Percentiles rank a stretch among this genome's conserved stretches.
These are phyloP conservation scores for Lachancea kluyveri DNA, from an alignment of 805 yeast genomes.

Conservation along the genomic window DNA sequence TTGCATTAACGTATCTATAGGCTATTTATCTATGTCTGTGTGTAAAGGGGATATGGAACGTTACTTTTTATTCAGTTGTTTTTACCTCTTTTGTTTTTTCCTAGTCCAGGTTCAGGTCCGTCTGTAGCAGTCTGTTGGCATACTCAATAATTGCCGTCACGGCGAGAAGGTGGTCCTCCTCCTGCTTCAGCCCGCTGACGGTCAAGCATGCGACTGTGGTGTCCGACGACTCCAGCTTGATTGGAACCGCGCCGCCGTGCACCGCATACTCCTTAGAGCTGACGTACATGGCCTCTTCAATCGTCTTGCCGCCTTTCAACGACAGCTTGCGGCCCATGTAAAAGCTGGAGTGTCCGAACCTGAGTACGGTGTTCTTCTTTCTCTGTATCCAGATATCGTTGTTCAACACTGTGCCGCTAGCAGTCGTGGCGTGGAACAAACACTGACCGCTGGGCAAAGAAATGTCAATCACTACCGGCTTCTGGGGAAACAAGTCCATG, in stretches of 20 bases:
- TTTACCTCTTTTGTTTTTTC: conserved; percentile 2
- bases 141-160: conserved; percentile 15
- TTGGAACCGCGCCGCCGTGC: conserved; percentile 55
- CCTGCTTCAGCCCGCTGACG: conserved; percentile 50
- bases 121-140: conserved; percentile 8
- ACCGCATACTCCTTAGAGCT: conserved; percentile 40
- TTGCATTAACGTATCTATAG: too few relatives aligned
- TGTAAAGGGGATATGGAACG: too few relatives aligned
- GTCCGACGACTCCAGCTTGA: conserved; percentile 31
- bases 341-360: conserved; percentile 44
- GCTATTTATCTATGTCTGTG: too few relatives aligned
- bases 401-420: conserved; percentile 37
- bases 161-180: conserved; percentile 48
- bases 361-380: conserved; percentile 42
- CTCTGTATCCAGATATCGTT: conserved; percentile 50
- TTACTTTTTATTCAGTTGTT: too few relatives aligned
- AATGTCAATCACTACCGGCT: conserved; percentile 43
- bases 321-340: conserved; percentile 32
- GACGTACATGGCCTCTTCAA: conserved; percentile 36
- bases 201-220: conserved; percentile 44
- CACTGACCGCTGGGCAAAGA: conserved; percentile 40
- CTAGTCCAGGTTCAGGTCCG: conserved; percentile 17
- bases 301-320: conserved; percentile 34
- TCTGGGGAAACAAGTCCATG: conserved; percentile 22
- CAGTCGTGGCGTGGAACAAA: conserved; percentile 38